phyloP scores from a whole-genome alignment of 139 green algal genomes.

The Chlamydomonas sp. region DNA sequence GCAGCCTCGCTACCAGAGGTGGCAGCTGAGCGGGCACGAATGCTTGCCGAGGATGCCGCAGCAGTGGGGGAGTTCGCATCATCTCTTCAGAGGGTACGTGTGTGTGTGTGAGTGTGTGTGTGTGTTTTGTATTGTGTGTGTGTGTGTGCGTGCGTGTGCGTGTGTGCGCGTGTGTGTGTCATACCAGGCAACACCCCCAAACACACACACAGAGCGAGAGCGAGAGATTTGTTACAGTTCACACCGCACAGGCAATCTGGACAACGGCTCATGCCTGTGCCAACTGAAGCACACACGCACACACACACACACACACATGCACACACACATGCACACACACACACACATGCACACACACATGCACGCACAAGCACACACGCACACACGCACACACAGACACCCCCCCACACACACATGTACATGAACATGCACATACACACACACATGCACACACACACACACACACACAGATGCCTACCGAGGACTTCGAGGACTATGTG shows the following conservation, averaged over 20 bases:
- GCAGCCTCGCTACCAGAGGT: slow-evolving; percentile 12
- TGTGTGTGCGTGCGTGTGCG: too few species aligned
- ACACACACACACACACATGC: too few species aligned
- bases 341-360: neutral
- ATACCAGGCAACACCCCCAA: neutral
- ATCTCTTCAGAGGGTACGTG: neutral
- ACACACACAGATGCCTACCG: slow-evolving; percentile 5
- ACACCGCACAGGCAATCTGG: too few species aligned
- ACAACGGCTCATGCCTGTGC: too few species aligned
- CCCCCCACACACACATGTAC: neutral
- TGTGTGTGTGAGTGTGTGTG: neutral
- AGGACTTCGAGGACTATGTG: slow-evolving; percentile 18
- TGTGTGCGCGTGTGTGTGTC: too few species aligned
- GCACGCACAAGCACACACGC: too few species aligned
- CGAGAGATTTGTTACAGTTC: too few species aligned
- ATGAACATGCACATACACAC: neutral
- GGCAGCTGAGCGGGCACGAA: neutral
- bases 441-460: neutral
- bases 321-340: neutral
- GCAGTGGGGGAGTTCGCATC: neutral
- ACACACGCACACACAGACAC: neutral
- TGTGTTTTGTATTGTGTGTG: too few species aligned
- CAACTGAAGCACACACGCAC: too few species aligned
- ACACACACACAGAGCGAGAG: neutral
- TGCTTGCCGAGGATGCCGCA: slow-evolving; percentile 3